Evolutionary conservation across 495 filamentous ascomycete species (phyloP).

Genomic region (Annulohypoxylon moriforme): DNA sequence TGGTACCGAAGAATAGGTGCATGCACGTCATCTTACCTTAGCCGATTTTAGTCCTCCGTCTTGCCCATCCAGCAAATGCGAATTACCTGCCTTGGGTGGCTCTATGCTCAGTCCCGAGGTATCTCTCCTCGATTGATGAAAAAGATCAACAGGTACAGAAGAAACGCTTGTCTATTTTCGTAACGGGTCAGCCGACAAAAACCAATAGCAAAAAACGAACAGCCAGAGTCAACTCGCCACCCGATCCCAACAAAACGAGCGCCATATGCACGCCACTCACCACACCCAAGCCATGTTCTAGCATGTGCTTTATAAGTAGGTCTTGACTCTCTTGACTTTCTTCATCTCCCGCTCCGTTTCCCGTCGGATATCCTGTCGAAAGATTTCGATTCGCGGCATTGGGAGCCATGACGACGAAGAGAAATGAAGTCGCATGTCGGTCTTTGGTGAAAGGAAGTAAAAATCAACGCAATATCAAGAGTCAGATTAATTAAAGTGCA

Average conservation of each 20-base stretch:
- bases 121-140: slow-evolving; percentile 9
- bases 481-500: slow-evolving; percentile 23
- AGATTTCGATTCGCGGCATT: slow-evolving; percentile 22
- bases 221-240: slow-evolving; percentile 6
- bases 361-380: slow-evolving; percentile 22
- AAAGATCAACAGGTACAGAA: slow-evolving; percentile 7
- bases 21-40: slow-evolving; percentile 30
- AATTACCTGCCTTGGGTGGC: slow-evolving; percentile 14
- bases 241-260: neutral
- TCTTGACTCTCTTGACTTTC: slow-evolving; percentile 48
- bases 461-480: slow-evolving; percentile 4
- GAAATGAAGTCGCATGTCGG: slow-evolving; percentile 28
- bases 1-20: neutral
- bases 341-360: slow-evolving; percentile 31
- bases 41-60: neutral
- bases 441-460: neutral
- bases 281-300: slow-evolving; percentile 43
- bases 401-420: slow-evolving; percentile 34
- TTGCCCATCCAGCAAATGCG: neutral
- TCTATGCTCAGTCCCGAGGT: neutral
- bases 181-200: neutral
- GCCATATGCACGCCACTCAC: slow-evolving; percentile 37
- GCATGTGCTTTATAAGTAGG: slow-evolving; percentile 32
- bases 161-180: slow-evolving; percentile 26
- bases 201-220: neutral